Conservation (phyloP, 805 yeast genomes). For the Starmerella lactis-condensi region DNA sequence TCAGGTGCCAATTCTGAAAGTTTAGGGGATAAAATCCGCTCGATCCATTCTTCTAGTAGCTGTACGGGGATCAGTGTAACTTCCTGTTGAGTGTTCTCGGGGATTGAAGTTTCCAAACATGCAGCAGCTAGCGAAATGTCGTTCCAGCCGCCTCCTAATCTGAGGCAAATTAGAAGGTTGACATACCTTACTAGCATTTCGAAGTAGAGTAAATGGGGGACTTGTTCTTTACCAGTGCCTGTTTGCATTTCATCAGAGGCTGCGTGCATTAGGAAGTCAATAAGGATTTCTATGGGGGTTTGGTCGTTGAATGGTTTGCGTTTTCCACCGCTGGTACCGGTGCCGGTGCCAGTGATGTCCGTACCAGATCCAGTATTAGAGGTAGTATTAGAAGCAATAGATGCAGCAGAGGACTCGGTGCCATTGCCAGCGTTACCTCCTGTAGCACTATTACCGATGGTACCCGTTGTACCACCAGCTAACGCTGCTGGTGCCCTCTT, state of each 20-base stretch:
- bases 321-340: neutral
- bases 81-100: too few relatives aligned
- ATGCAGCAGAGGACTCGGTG: neutral
- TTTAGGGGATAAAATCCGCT: neutral
- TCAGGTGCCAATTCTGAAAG: conserved; percentile 1
- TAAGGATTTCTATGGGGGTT: conserved; percentile 10
- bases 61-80: too few relatives aligned
- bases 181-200: conserved; percentile 50
- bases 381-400: conserved; percentile 2
- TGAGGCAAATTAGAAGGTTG: conserved; percentile 33
- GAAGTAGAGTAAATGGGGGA: conserved; percentile 62
- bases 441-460: neutral
- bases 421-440: neutral
- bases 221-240: conserved; percentile 40
- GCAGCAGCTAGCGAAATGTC: conserved; percentile 28
- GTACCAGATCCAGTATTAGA: neutral
- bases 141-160: conserved; percentile 32
- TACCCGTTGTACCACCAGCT: neutral
- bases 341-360: neutral
- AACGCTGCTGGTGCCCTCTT: neutral
- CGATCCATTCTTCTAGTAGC: conserved; percentile 29
- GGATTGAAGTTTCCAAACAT: conserved; percentile 25
- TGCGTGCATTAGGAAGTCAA: conserved; percentile 15
- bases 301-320: conserved; percentile 21
- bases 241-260: conserved; percentile 17